A percentile compares a stretch with the other conserved stretches of the same genome.
Conservation (phyloP, 176 grass and related monocot genomes). For the Canna indica region DNA sequence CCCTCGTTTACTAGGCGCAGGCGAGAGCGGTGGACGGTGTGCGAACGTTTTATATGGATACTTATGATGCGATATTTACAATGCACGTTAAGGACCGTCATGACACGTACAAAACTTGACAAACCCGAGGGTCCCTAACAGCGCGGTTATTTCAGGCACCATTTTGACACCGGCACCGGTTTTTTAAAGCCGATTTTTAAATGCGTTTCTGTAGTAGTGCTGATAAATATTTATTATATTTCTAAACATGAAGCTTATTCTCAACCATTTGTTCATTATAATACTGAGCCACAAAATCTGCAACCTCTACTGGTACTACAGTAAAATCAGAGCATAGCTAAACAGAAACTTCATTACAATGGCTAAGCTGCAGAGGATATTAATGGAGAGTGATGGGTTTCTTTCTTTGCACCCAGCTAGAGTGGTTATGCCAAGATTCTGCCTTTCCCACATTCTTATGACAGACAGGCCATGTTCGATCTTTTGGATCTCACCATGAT, state of each 20-base stretch:
- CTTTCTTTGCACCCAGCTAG: constrained; percentile 3
- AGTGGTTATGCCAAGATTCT: constrained; percentile 3
- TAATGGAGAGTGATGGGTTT: neutral
- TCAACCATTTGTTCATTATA: constrained; percentile 12
- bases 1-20: too few relatives aligned
- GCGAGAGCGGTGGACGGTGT: too few relatives aligned
- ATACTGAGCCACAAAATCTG: neutral
- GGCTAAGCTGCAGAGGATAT: neutral
- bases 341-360: constrained; percentile 11
- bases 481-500: neutral
- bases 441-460: neutral
- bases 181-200: too few relatives aligned
- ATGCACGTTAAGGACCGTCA: too few relatives aligned
- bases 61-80: too few relatives aligned
- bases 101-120: too few relatives aligned
- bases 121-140: too few relatives aligned
- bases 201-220: too few relatives aligned
- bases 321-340: constrained; percentile 2
- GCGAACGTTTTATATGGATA: too few relatives aligned
- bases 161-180: too few relatives aligned
- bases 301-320: neutral
- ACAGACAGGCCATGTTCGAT: neutral
- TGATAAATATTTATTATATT: neutral
- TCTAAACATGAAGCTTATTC: constrained; percentile 1
- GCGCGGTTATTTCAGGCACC: too few relatives aligned